phyloP scores from a whole-genome alignment of 2,329 filamentous ascomycete genomes.

The Colletotrichum destructivum region DNA sequence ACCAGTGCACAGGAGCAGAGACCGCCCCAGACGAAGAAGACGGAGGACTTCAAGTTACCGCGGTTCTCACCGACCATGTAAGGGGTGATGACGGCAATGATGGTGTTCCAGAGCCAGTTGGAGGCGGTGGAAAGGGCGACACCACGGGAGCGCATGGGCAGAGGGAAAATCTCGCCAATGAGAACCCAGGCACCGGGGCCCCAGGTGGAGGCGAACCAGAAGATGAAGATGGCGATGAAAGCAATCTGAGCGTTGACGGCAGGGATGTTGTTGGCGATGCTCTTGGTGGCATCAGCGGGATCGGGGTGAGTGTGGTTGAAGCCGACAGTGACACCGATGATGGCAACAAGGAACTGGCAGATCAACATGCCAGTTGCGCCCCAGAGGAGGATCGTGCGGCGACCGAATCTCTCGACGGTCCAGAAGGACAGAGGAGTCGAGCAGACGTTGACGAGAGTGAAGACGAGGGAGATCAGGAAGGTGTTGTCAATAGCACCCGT shows the following conservation, averaged over 20 bases:
- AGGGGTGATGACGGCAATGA: conserved; percentile 79
- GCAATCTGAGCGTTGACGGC: conserved; percentile 82
- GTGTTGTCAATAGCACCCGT: conserved; percentile 82
- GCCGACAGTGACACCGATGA: conserved; percentile 77
- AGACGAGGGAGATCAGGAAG: conserved; percentile 89
- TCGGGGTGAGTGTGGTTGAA: conserved; percentile 65
- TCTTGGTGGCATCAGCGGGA: conserved; percentile 54
- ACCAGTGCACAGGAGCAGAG: conserved; percentile 73
- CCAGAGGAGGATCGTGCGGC: conserved; percentile 83
- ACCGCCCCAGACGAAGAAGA: conserved; percentile 83
- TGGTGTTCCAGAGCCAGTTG: conserved; percentile 94
- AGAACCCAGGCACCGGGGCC: conserved; percentile 86
- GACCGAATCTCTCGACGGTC: conserved; percentile 85
- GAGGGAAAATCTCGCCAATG: conserved; percentile 91
- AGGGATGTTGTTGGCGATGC: conserved; percentile 66
- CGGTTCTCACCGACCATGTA: conserved; percentile 75
- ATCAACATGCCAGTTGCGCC: conserved; percentile 87
- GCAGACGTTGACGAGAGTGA: conserved; percentile 88
- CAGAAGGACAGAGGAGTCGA: conserved; percentile 92
- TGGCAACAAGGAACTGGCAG: conserved; percentile 90
- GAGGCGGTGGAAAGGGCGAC: conserved; percentile 89
- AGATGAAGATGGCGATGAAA: conserved; percentile 94
- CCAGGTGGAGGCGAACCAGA: conserved; percentile 93
- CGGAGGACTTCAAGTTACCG: conserved; percentile 77
- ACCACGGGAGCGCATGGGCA: conserved; percentile 90